Conservation (phyloP, 345 rosid genomes). For the Citrus maxima region DNA sequence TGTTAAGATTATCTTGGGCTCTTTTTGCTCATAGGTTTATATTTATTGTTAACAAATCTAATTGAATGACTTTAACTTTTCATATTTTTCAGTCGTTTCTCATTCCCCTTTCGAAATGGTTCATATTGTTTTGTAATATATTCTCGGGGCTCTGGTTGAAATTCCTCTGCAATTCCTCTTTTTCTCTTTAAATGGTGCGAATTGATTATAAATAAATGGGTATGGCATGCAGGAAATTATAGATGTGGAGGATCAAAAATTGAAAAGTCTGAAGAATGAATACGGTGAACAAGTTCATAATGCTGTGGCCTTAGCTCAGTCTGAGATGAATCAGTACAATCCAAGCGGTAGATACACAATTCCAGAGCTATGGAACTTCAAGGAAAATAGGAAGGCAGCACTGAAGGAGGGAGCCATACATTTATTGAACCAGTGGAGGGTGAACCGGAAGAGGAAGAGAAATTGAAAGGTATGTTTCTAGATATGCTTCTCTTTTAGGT, state of each 20-base stretch:
- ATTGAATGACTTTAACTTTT: too few relatives aligned
- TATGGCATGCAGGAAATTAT: conserved; percentile 27
- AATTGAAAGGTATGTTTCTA: too few relatives aligned
- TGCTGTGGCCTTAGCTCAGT: conserved; percentile 33
- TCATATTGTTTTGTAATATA: not conserved
- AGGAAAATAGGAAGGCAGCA: conserved; percentile 35
- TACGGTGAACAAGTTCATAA: conserved; percentile 28
- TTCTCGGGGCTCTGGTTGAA: not conserved
- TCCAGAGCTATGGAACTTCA: conserved; percentile 39
- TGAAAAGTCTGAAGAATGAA: conserved; percentile 36
- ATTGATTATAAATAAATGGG: not conserved
- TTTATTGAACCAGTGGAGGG: conserved; percentile 31
- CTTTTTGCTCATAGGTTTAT: not conserved
- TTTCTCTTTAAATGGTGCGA: not conserved
- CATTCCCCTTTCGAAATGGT: not conserved
- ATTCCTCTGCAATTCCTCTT: not conserved
- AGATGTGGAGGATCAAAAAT: conserved; percentile 37
- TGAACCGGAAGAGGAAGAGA: conserved; percentile 12
- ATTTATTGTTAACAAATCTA: too few relatives aligned
- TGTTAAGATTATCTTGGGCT: not conserved
- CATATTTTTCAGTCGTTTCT: not conserved
- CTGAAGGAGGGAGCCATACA: conserved; percentile 32
- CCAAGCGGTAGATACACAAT: conserved; percentile 44
- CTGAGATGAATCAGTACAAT: conserved; percentile 41
- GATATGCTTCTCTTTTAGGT: too few relatives aligned